phyloP scores from a whole-genome alignment of 495 filamentous ascomycete species.

The Aspergillus leporis region DNA sequence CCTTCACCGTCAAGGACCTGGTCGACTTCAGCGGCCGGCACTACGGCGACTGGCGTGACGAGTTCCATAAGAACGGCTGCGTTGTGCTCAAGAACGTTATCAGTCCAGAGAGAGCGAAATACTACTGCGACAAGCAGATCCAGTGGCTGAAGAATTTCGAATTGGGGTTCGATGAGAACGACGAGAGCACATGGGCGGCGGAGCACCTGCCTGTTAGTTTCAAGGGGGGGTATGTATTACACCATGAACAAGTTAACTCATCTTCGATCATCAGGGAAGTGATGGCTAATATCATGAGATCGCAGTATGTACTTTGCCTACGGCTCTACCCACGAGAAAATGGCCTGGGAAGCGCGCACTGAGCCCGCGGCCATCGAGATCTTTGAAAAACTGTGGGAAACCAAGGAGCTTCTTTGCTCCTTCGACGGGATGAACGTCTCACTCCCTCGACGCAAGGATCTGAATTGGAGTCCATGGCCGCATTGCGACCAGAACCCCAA shows the following conservation, averaged over 20 bases:
- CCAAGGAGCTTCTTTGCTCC: slow-evolving; percentile 38
- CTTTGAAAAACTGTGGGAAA: slow-evolving; percentile 43
- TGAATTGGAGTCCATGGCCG: slow-evolving; percentile 37
- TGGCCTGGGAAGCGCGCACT: slow-evolving; percentile 36
- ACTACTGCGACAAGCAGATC: slow-evolving; percentile 35
- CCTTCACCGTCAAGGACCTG: slow-evolving; percentile 22
- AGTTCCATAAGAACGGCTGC: slow-evolving; percentile 38
- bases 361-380: slow-evolving; percentile 42
- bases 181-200: slow-evolving; percentile 38
- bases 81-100: slow-evolving; percentile 37
- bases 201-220: slow-evolving; percentile 40
- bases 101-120: slow-evolving; percentile 26
- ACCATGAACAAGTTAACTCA: not conserved
- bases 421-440: slow-evolving; percentile 43
- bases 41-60: slow-evolving; percentile 43
- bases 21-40: slow-evolving; percentile 20
- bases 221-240: slow-evolving; percentile 32
- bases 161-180: slow-evolving; percentile 37
- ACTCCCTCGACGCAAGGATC: slow-evolving; percentile 30
- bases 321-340: slow-evolving; percentile 29
- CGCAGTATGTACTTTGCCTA: slow-evolving; percentile 33
- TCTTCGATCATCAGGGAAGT: too few relatives aligned
- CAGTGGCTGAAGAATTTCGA: slow-evolving; percentile 43
- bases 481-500: slow-evolving; percentile 42
- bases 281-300: too few relatives aligned